phyloP scores from a whole-genome alignment of 495 filamentous ascomycete genomes.

The Xylaria sp. region DNA sequence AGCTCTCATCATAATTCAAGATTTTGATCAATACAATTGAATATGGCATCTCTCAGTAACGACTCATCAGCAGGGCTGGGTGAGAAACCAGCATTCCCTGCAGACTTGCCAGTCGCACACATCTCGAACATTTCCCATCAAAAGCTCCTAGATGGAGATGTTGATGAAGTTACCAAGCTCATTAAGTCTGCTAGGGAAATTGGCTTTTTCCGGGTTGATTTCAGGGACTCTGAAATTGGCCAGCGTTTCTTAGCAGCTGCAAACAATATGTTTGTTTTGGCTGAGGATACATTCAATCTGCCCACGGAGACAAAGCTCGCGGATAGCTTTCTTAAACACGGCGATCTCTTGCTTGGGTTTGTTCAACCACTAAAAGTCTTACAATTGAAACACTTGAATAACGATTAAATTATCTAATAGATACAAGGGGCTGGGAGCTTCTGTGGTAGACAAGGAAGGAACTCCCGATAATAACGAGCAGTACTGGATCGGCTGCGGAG shows the following conservation, averaged over 20 bases:
- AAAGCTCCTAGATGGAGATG: neutral
- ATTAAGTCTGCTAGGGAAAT: neutral
- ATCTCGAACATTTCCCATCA: neutral
- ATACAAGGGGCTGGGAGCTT: neutral
- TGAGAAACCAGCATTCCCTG: neutral
- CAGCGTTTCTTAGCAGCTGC: neutral
- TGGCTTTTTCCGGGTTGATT: neutral
- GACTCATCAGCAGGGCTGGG: neutral
- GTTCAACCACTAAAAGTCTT: neutral
- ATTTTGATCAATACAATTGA: neutral
- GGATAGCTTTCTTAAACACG: neutral
- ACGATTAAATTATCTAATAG: neutral
- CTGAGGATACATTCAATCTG: slow-evolving; percentile 2
- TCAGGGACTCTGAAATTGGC: neutral
- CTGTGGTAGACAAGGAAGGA: neutral
- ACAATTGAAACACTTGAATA: neutral
- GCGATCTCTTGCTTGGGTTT: neutral
- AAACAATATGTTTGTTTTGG: neutral
- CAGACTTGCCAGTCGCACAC: neutral
- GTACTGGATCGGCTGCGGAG: slow-evolving; percentile 9
- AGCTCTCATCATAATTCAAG: neutral
- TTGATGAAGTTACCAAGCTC: neutral
- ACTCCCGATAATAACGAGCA: neutral
- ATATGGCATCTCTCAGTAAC: neutral
- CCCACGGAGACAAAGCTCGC: slow-evolving; percentile 8